These are phyloP conservation scores for Quillaja saponaria DNA, from an alignment of 306 rosid genomes.

Conservation along the genomic window DNA sequence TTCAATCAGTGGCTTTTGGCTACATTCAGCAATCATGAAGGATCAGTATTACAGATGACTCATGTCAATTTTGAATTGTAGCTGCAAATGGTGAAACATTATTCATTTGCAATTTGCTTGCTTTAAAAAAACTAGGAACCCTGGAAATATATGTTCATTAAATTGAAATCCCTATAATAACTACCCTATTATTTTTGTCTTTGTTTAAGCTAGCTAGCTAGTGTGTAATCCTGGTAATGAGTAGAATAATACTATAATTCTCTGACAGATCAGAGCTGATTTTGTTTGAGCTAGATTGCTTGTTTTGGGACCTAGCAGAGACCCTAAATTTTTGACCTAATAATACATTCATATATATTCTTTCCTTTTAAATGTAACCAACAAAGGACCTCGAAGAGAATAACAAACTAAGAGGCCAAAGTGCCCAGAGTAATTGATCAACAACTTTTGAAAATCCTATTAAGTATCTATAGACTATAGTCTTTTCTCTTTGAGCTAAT, in stretches of 20 bases:
- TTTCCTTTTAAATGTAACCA: slow-evolving; percentile 20
- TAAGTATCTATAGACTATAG: background rate
- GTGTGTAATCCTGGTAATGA: slow-evolving; percentile 34
- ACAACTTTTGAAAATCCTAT: slow-evolving; percentile 18
- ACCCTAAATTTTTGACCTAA: slow-evolving; percentile 44
- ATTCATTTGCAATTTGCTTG: slow-evolving; percentile 49
- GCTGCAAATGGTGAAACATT: slow-evolving; percentile 40
- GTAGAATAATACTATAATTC: slow-evolving; percentile 37
- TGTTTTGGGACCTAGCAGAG: slow-evolving; percentile 28
- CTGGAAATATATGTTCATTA: slow-evolving; percentile 54
- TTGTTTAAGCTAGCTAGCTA: slow-evolving; percentile 27
- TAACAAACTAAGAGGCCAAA: slow-evolving; percentile 18
- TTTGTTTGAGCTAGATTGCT: slow-evolving; percentile 29
- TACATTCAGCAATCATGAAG: slow-evolving; percentile 40
- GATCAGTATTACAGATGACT: slow-evolving; percentile 29
- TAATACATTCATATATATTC: slow-evolving; percentile 3
- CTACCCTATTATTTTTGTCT: slow-evolving; percentile 26
- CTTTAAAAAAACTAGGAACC: slow-evolving; percentile 51
- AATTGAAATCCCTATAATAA: slow-evolving; percentile 35
- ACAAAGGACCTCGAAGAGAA: slow-evolving; percentile 17
- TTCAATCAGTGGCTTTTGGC: slow-evolving; percentile 73
- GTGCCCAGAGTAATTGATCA: slow-evolving; percentile 27
- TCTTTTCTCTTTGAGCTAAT: background rate
- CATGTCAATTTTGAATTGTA: slow-evolving; percentile 41
- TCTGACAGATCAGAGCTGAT: slow-evolving; percentile 28